Evolutionary conservation across 208 protist species (phyloP).

Genomic region (Kentomonas sorsogonicus): DNA sequence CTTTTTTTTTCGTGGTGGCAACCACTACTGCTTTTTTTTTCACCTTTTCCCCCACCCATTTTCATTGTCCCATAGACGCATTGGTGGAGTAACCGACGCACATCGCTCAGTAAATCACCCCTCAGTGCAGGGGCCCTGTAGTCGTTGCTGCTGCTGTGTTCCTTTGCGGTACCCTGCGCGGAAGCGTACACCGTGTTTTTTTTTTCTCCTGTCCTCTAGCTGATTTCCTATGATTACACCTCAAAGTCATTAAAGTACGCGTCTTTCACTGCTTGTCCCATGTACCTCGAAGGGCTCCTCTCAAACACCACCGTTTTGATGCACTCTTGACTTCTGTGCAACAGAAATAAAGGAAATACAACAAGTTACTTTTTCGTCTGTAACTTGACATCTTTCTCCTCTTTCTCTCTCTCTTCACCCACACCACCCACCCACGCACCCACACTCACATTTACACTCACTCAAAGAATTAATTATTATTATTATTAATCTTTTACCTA

Average conservation of each 20-base stretch:
- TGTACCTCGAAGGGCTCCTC: neutral
- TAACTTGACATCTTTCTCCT: neutral
- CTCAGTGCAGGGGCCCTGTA: no score
- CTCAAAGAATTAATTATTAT: neutral
- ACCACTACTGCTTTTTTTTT: no score
- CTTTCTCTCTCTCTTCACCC: slow-evolving; percentile 8
- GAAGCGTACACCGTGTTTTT: no score
- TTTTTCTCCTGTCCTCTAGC: slow-evolving; percentile 9
- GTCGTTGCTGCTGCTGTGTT: no score
- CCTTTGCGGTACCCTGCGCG: no score
- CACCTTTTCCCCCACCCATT: no score
- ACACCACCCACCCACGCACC: slow-evolving; percentile 4
- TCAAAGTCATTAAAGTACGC: neutral
- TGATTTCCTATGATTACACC: slow-evolving; percentile 2
- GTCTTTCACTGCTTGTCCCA: slow-evolving; percentile 2
- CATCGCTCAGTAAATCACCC: no score
- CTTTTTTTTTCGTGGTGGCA: no score
- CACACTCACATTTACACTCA: slow-evolving; percentile 1
- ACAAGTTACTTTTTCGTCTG: slow-evolving; percentile 7
- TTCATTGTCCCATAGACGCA: no score
- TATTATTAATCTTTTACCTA: slow-evolving; percentile 11
- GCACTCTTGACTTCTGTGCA: neutral
- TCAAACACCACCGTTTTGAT: neutral
- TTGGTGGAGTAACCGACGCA: no score
- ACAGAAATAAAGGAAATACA: no score